Evolutionary conservation across 768 basidiomycete species (phyloP), one percentile per base, ranked within the genome.

Genomic region (Suillus ampliporus): DNA sequence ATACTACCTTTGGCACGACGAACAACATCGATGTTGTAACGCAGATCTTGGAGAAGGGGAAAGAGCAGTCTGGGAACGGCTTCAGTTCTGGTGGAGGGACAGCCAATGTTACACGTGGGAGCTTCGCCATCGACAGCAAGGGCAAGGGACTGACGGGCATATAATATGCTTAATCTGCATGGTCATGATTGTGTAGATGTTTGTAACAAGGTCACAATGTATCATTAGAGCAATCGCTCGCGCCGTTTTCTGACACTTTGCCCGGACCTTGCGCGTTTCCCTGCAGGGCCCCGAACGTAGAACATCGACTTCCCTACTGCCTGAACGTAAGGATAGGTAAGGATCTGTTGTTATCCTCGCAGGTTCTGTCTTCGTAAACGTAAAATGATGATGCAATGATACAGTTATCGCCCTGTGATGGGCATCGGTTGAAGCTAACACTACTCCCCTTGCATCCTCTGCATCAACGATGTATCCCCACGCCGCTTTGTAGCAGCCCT

Each of bases 11-110:
- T 67, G 86, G 81, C 19, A 84, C 89, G 4, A 73, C 79, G 67
- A 88, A 87, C 53, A 88, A 93, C 46, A 72, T 79, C 21, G 91
- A 91, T 2, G 88, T 90, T 10, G 76, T 91, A 46, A 70, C 76
- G 52, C 72, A 73, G 23, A 80, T 95, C 62, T 80, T 95, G 62
- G 68, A 85, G 73, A 84, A 86, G 61, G 94, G 94, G 48, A 84
- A 76, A 60, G 79, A 83, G 57, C 86, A 91, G 68, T 61, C 78
- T 5, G 77, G 79, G 13, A 88, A 89, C 21, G 80, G 77, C 23
- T 75, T 86, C 59, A 65, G 72, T 44, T 66, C 75, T 21, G 61
- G 58, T 5, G 57, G 38, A 1, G 65, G 40, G 40, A 9, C 41
- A 9, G 46, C 46, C 9, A 73, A 77, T 50, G 8, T 67, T 3